Conservation (phyloP, 2,329 filamentous ascomycete species). For the Exophiala alcalophila region DNA sequence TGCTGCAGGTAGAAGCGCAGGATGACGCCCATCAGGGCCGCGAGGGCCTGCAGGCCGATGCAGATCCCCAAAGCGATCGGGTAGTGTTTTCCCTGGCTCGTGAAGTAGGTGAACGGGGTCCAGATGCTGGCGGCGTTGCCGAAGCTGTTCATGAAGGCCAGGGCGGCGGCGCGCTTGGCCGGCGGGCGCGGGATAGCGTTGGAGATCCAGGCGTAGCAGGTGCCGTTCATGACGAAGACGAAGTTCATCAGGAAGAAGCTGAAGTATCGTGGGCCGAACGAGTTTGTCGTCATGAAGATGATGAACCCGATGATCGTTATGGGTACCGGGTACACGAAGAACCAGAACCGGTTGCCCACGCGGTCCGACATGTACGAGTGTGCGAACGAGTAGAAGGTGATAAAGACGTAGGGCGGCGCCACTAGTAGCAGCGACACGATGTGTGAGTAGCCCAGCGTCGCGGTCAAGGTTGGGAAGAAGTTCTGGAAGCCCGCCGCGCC, state of each 20-base stretch:
- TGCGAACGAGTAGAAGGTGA: constrained; percentile 48
- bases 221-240: constrained; percentile 56
- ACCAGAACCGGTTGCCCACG: constrained; percentile 49
- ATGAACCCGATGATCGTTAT: constrained; percentile 52
- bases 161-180: constrained; percentile 54
- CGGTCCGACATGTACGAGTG: constrained; percentile 49
- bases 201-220: constrained; percentile 50
- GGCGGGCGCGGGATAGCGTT: constrained; percentile 52
- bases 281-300: constrained; percentile 53
- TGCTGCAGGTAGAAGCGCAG: constrained; percentile 41
- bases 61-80: constrained; percentile 42
- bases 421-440: constrained; percentile 52
- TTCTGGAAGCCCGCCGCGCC: constrained; percentile 54
- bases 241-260: constrained; percentile 55
- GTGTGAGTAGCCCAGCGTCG: constrained; percentile 44
- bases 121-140: constrained; percentile 55
- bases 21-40: constrained; percentile 35
- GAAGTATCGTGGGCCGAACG: constrained; percentile 56
- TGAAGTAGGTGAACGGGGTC: constrained; percentile 50
- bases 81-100: constrained; percentile 41
- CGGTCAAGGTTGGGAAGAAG: constrained; percentile 55
- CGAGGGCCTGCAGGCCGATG: constrained; percentile 42
- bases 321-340: constrained; percentile 53
- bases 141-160: constrained; percentile 55
- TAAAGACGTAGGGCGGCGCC: constrained; percentile 55